Conservation (phyloP, 768 basidiomycete species). For the Krasilnikovozyma curviuscula region DNA sequence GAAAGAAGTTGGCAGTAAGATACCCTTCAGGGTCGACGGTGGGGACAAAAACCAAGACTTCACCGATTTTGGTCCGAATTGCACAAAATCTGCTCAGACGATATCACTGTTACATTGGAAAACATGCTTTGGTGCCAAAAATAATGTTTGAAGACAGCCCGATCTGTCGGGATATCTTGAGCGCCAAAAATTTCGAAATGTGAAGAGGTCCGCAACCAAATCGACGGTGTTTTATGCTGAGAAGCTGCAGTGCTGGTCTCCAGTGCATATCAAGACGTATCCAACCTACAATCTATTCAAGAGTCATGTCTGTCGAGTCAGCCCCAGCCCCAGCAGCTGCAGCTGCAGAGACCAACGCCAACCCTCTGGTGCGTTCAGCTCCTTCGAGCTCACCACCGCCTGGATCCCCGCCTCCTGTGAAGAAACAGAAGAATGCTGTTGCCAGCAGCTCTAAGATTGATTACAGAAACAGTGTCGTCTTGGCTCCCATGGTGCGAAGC, state of each 20-base stretch:
- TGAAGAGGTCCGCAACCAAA: neutral
- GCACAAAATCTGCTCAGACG: no score
- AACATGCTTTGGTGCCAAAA: no score
- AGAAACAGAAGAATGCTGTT: neutral
- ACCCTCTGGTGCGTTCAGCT: neutral
- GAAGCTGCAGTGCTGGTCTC: no score
- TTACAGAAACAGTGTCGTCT: slow-evolving; percentile 72
- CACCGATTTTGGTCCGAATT: no score
- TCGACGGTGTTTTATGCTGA: slow-evolving; percentile 1
- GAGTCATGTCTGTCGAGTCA: slow-evolving; percentile 4
- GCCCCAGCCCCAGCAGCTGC: neutral
- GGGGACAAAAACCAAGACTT: no score
- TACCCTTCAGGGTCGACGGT: no score
- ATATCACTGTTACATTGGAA: no score
- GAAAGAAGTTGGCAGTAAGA: no score
- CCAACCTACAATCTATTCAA: neutral
- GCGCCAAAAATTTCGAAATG: slow-evolving; percentile 9
- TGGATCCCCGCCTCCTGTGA: neutral
- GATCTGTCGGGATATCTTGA: neutral
- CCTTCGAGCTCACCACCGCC: neutral
- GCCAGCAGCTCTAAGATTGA: slow-evolving; percentile 24
- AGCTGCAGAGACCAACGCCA: neutral
- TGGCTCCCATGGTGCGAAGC: slow-evolving; percentile 98
- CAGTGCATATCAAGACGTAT: slow-evolving; percentile 4
- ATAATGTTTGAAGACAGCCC: no score